Evolutionary conservation across 169 alveolate species (phyloP).

Genomic region (Cyclospora cayetanensis): DNA sequence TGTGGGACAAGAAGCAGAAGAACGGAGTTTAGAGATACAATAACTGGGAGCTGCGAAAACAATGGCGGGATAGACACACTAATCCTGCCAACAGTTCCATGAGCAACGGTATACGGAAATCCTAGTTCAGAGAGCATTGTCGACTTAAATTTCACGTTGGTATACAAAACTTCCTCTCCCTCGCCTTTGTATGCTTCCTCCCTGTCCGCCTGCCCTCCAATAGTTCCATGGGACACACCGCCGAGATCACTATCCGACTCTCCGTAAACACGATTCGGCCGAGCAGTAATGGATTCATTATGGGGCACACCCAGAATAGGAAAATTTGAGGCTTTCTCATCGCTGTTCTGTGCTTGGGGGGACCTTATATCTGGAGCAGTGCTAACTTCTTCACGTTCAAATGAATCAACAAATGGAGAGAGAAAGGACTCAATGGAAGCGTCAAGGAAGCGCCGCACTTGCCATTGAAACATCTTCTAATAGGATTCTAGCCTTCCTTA

Average conservation of each 20-base stretch:
- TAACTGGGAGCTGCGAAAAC: not conserved
- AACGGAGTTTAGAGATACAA: not conserved
- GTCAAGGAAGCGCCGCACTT: constrained; percentile 27
- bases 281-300: not conserved
- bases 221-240: not conserved
- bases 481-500: no score
- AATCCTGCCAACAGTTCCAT: not conserved
- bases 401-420: constrained; percentile 43
- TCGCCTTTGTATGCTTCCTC: not conserved
- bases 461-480: constrained; percentile 12
- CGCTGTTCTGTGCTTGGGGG: not conserved
- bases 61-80: constrained; percentile 22
- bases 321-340: no score
- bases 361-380: not conserved
- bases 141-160: not conserved
- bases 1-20: not conserved
- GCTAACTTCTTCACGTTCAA: not conserved
- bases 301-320: not conserved
- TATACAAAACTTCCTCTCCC: constrained; percentile 21
- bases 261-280: not conserved
- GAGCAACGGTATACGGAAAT: not conserved
- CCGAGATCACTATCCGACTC: not conserved
- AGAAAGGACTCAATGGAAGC: constrained; percentile 16
- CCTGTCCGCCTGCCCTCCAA: not conserved
- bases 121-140: constrained; percentile 4